Conservation (phyloP, 345 rosid species). For the Aquilaria sinensis region DNA sequence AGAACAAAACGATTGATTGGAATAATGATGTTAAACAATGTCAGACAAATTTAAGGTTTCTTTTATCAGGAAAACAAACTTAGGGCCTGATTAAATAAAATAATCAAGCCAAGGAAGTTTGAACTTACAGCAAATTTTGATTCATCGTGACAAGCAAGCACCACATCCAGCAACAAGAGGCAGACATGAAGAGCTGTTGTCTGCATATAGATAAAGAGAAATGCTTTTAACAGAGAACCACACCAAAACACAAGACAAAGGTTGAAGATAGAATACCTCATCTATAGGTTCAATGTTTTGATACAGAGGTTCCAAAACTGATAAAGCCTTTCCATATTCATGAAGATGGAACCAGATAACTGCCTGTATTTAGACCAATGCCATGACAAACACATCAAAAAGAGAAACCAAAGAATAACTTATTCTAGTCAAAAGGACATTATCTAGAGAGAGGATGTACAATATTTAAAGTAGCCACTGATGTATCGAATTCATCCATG, state of each 20-base stretch:
- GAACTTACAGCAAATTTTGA: constrained; percentile 74
- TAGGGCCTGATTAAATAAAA: neutral
- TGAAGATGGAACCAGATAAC: constrained; percentile 86
- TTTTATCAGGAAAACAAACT: too few relatives aligned
- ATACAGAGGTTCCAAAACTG: constrained; percentile 69
- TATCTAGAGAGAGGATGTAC: constrained; percentile 34
- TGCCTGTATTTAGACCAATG: constrained; percentile 45
- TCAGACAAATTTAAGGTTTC: too few relatives aligned
- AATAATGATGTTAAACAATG: too few relatives aligned
- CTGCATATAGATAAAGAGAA: constrained; percentile 32
- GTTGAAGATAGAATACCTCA: constrained; percentile 48
- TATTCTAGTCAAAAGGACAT: constrained; percentile 1
- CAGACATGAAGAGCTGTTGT: constrained; percentile 81
- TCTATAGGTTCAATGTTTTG: constrained; percentile 75
- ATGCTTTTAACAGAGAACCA: too few relatives aligned
- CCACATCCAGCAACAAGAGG: constrained; percentile 76
- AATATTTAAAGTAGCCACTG: constrained; percentile 70
- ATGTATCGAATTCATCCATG: constrained; percentile 68
- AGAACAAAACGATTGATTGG: too few relatives aligned
- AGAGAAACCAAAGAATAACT: constrained; percentile 2
- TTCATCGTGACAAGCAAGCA: constrained; percentile 77
- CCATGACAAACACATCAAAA: constrained; percentile 16
- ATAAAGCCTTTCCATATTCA: constrained; percentile 71
- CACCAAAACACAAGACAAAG: too few relatives aligned
- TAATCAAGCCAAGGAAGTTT: constrained; percentile 5